Conservation (phyloP, 345 rosid species). For the Hypericum androsaemum region DNA sequence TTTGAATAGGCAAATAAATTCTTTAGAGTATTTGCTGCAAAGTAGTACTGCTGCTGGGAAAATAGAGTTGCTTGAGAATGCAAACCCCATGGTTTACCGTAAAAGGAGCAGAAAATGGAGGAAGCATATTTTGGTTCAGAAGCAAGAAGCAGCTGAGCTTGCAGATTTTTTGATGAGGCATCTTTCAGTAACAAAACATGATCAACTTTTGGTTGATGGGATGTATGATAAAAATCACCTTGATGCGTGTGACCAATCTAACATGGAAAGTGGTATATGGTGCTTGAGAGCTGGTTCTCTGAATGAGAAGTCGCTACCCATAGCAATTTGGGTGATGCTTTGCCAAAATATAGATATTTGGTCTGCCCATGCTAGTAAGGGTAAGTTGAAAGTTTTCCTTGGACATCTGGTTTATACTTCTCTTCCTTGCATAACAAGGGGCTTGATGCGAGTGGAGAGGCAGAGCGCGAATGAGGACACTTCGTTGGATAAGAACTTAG, state of each 20-base stretch:
- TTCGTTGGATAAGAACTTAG: constrained; percentile 25
- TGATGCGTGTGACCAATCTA: constrained; percentile 15
- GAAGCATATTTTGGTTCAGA: constrained; percentile 34
- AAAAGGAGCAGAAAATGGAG: constrained; percentile 35
- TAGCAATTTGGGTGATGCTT: constrained; percentile 65
- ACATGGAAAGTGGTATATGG: constrained; percentile 34
- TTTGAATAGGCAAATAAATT: constrained; percentile 63
- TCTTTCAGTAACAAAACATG: constrained; percentile 29
- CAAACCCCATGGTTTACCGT: constrained; percentile 11
- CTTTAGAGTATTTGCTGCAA: constrained; percentile 51
- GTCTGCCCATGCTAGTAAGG: constrained; percentile 54
- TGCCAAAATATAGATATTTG: constrained; percentile 73
- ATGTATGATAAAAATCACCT: constrained; percentile 13
- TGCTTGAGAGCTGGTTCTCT: constrained; percentile 45
- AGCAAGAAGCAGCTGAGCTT: constrained; percentile 65
- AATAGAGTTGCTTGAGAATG: constrained; percentile 33
- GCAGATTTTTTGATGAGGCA: constrained; percentile 42
- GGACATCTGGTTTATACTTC: constrained; percentile 43
- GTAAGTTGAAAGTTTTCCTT: constrained; percentile 55
- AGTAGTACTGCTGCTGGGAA: constrained; percentile 28
- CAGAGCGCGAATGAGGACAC: constrained; percentile 20
- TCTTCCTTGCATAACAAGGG: constrained; percentile 28
- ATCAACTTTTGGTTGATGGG: constrained; percentile 18
- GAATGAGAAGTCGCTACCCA: constrained; percentile 42
- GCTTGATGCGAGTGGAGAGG: constrained; percentile 18